Conservation (phyloP, 148 eudicot genomes). For the Rhododendron ferrugineum region DNA sequence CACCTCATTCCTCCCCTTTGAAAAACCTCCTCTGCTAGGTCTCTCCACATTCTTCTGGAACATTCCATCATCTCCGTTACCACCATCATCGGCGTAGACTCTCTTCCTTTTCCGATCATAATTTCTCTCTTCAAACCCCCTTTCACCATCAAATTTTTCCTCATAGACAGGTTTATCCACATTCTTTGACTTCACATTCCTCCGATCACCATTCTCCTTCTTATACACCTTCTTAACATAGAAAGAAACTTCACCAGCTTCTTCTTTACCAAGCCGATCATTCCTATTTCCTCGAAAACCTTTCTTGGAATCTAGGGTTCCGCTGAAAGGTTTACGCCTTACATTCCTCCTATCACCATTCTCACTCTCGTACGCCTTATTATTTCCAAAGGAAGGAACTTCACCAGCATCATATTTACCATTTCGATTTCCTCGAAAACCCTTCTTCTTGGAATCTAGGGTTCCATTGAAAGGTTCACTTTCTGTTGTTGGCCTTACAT, state of each 20-base stretch:
- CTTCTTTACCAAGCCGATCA: neutral
- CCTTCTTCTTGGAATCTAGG: neutral
- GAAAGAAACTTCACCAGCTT: constrained; percentile 1
- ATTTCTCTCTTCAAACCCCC: neutral
- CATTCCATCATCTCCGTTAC: neutral
- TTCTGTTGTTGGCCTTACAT: neutral
- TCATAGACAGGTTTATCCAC: neutral
- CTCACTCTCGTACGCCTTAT: neutral
- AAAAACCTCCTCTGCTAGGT: no score
- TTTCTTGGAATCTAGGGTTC: constrained; percentile 6
- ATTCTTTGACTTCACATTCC: neutral
- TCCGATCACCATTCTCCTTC: constrained; percentile 9
- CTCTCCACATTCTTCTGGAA: neutral
- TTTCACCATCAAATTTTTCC: neutral
- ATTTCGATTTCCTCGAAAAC: neutral
- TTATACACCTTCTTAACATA: constrained; percentile 6
- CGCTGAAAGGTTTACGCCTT: neutral
- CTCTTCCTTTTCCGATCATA: constrained; percentile 17
- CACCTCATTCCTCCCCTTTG: neutral
- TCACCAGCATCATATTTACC: neutral
- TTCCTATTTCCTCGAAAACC: constrained; percentile 11
- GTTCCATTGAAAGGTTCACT: neutral
- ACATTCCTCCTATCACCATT: constrained; percentile 4
- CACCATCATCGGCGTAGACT: constrained; percentile 8
- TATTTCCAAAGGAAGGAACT: neutral